A percentile compares a stretch with the other conserved stretches of the same genome.
Evolutionary conservation across 2,329 filamentous ascomycete genomes (phyloP).

Genomic region (Colletotrichum euphorbiae): DNA sequence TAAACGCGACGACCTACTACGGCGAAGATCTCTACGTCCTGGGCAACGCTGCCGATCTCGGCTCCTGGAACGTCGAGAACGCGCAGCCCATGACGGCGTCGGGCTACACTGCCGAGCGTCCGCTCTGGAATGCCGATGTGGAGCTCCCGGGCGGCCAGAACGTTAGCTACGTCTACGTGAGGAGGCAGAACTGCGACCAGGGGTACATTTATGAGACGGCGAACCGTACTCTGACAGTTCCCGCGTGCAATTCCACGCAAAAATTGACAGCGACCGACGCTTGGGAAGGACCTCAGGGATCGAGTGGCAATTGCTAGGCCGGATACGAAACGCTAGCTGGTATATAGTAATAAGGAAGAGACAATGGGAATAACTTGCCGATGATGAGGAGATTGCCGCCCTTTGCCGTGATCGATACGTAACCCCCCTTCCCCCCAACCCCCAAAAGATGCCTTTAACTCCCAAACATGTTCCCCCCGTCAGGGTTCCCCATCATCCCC

Average conservation of each 20-base stretch:
- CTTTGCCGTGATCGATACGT: neutral
- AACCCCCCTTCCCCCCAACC: too few species aligned
- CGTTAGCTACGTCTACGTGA: slow-evolving; percentile 59
- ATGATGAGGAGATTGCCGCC: neutral
- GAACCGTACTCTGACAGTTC: slow-evolving; percentile 56
- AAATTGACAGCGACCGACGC: slow-evolving; percentile 50
- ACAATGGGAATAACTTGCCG: neutral
- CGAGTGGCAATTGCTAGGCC: slow-evolving; percentile 41
- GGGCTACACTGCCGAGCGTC: slow-evolving; percentile 55
- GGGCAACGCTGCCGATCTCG: slow-evolving; percentile 56
- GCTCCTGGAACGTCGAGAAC: slow-evolving; percentile 54
- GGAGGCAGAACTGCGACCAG: slow-evolving; percentile 56
- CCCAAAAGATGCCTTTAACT: slow-evolving; percentile 8
- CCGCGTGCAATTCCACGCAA: slow-evolving; percentile 47
- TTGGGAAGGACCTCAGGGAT: slow-evolving; percentile 51
- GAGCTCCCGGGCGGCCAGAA: slow-evolving; percentile 54
- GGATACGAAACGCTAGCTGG: neutral
- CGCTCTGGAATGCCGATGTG: slow-evolving; percentile 58
- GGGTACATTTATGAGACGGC: slow-evolving; percentile 57
- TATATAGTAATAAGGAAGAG: neutral
- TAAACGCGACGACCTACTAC: slow-evolving; percentile 58
- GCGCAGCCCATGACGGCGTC: slow-evolving; percentile 54
- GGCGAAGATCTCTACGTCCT: slow-evolving; percentile 61
- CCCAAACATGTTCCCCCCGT: slow-evolving; percentile 38
- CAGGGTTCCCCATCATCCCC: slow-evolving; percentile 42